Conservation (phyloP, 257 asterid species). For the Jacaranda copaia region DNA sequence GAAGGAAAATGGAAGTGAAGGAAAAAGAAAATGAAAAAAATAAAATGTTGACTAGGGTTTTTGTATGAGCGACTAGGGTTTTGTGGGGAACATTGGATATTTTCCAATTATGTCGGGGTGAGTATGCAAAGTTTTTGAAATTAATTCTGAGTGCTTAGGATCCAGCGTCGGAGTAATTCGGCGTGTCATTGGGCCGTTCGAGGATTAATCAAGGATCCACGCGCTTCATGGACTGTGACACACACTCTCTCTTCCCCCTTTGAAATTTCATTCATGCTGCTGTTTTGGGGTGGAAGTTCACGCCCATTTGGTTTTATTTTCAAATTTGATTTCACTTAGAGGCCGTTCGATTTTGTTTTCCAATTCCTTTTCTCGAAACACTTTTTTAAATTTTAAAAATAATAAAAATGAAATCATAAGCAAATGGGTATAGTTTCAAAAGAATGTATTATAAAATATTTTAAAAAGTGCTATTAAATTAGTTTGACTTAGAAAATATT, state of each 20-base stretch:
- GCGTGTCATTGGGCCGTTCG: conserved; percentile 35
- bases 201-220: not conserved
- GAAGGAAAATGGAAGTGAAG: not conserved
- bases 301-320: too few relatives aligned
- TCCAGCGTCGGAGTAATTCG: conserved; percentile 40
- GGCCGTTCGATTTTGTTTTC: too few relatives aligned
- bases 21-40: not conserved
- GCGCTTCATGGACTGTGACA: not conserved
- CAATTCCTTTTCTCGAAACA: too few relatives aligned
- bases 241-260: not conserved
- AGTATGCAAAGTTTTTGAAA: conserved; percentile 34
- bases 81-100: conserved; percentile 36
- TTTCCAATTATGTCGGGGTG: not conserved
- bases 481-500: too few relatives aligned
- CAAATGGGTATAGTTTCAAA: too few relatives aligned
- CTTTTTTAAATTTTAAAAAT: too few relatives aligned
- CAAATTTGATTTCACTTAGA: too few relatives aligned
- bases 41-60: conserved; percentile 35
- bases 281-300: too few relatives aligned
- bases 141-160: conserved; percentile 27
- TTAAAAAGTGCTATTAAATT: too few relatives aligned
- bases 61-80: conserved; percentile 43
- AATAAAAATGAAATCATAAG: too few relatives aligned
- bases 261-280: too few relatives aligned
- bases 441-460: too few relatives aligned